Conservation (phyloP, 1,139 yeast genomes). For the Kodamaea plutei region DNA sequence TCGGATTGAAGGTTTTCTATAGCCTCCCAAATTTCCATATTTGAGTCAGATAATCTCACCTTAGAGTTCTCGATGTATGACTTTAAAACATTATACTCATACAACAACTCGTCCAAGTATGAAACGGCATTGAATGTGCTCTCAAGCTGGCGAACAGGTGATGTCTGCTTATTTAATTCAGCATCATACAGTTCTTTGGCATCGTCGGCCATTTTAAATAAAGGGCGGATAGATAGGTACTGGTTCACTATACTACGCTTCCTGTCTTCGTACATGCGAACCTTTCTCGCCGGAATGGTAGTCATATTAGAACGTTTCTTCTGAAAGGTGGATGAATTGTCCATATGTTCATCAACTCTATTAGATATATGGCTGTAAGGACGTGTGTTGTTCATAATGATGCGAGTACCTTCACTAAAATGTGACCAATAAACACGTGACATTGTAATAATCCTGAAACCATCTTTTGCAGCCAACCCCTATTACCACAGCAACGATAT, state of each 20-base stretch:
- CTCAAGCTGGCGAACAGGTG: slow-evolving; percentile 7
- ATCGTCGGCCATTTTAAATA: slow-evolving; percentile 10
- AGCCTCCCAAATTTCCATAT: slow-evolving; percentile 1
- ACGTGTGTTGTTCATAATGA: too few species aligned
- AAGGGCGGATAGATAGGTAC: slow-evolving; percentile 16
- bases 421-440: too few species aligned
- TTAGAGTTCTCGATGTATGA: slow-evolving; percentile 11
- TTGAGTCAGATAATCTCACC: slow-evolving; percentile 6
- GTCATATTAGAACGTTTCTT: too few species aligned
- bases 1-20: background rate
- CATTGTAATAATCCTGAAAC: too few species aligned
- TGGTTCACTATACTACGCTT: slow-evolving; percentile 13
- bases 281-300: slow-evolving; percentile 11
- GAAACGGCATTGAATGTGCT: slow-evolving; percentile 17
- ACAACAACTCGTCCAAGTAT: slow-evolving; percentile 22
- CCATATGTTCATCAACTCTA: too few species aligned
- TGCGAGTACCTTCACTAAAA: too few species aligned
- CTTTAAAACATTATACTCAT: slow-evolving; percentile 19
- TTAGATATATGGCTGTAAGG: too few species aligned
- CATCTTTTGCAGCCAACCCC: too few species aligned
- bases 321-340: too few species aligned
- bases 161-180: slow-evolving; percentile 5
- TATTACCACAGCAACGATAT: too few species aligned
- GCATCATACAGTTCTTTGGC: too few species aligned
- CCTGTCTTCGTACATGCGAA: slow-evolving; percentile 19